Percentiles rank a stretch among this genome's conserved stretches.
Conservation (phyloP, 2,329 filamentous ascomycete genomes). For the Arthrobotrys musiformis region DNA sequence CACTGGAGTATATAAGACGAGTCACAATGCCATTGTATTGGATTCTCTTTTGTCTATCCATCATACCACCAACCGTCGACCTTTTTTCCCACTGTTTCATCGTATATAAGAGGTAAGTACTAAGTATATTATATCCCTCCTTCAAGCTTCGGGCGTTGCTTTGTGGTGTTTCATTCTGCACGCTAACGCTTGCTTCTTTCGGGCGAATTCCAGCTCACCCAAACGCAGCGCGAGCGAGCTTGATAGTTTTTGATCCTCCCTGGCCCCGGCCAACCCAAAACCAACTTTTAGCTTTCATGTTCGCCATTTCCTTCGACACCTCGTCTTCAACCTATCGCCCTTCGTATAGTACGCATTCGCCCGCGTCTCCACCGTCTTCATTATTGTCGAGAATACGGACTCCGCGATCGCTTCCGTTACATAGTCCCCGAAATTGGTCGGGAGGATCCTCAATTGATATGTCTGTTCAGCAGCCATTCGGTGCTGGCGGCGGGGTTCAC, state of each 20-base stretch:
- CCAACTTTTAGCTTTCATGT: slow-evolving; percentile 24
- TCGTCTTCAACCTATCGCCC: slow-evolving; percentile 51
- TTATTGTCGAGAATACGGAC: not conserved
- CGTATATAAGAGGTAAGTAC: too few relatives aligned
- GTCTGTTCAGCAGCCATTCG: slow-evolving; percentile 44
- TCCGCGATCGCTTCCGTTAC: not conserved
- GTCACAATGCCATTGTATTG: not conserved
- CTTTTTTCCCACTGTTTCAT: not conserved
- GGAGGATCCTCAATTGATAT: slow-evolving; percentile 22
- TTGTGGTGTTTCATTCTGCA: slow-evolving; percentile 17
- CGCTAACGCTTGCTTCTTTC: slow-evolving; percentile 27
- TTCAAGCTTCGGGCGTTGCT: not conserved
- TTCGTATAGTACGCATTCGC: slow-evolving; percentile 11
- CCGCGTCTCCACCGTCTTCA: not conserved
- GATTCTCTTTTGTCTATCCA: not conserved
- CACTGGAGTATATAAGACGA: too few relatives aligned
- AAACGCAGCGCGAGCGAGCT: not conserved
- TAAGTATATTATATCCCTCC: not conserved
- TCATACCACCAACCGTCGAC: not conserved
- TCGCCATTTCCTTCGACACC: slow-evolving; percentile 53
- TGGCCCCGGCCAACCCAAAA: not conserved
- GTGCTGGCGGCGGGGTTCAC: slow-evolving; percentile 37
- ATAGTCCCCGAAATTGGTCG: not conserved
- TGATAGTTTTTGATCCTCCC: not conserved
- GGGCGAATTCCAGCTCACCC: slow-evolving; percentile 10